Conservation (phyloP, 2,329 filamentous ascomycete genomes). For the Hypoxylon sp. region DNA sequence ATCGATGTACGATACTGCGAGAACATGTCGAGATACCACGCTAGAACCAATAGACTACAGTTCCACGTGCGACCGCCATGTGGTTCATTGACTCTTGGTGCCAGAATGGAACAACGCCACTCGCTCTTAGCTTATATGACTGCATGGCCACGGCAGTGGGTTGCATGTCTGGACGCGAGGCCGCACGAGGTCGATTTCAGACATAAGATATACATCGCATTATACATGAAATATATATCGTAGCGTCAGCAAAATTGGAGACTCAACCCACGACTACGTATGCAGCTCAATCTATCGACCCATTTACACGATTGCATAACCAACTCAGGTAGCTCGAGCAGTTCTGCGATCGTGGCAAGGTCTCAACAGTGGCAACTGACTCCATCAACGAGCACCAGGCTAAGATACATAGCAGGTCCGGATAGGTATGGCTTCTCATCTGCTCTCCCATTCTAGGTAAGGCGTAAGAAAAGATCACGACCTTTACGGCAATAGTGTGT, state of each 20-base stretch:
- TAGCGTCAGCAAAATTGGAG: conserved; percentile 34
- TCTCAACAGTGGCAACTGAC: conserved; percentile 2
- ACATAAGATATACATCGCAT: conserved; percentile 5
- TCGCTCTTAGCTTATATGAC: conserved; percentile 25
- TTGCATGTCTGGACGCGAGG: conserved; percentile 33
- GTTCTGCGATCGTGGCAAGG: conserved; percentile 1
- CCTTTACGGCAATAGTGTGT: not conserved
- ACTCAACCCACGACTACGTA: conserved; percentile 29
- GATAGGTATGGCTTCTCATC: not conserved
- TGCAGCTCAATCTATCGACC: conserved; percentile 33
- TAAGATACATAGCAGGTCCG: conserved; percentile 4
- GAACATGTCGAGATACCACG: conserved; percentile 20
- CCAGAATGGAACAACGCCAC: conserved; percentile 35
- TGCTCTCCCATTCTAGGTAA: not conserved
- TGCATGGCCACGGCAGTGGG: conserved; percentile 37
- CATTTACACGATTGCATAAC: conserved; percentile 11
- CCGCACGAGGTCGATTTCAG: conserved; percentile 33
- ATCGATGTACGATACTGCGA: conserved; percentile 38
- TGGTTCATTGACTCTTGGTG: conserved; percentile 38
- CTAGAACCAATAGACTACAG: conserved; percentile 35
- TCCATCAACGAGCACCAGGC: not conserved
- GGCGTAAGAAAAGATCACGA: conserved; percentile 2
- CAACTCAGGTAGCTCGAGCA: not conserved
- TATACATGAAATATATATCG: conserved; percentile 9
- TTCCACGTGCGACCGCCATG: conserved; percentile 41